These are phyloP conservation scores for Colletotrichum neosansevieriae DNA, from an alignment of 2,329 filamentous ascomycete genomes.

Conservation along the genomic window DNA sequence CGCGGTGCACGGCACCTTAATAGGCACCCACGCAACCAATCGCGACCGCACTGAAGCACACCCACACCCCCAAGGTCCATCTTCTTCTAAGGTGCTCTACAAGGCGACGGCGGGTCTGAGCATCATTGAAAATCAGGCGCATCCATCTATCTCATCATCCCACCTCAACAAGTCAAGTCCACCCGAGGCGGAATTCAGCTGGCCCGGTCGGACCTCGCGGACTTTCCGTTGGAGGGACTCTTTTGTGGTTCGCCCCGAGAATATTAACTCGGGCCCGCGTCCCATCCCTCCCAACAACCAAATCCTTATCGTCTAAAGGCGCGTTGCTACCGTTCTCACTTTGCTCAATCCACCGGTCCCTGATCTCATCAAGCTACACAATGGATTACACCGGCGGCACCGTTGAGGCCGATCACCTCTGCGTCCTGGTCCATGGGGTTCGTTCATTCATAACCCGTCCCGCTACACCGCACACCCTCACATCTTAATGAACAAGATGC, in stretches of 20 bases:
- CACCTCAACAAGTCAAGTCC: background rate
- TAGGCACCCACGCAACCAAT: conserved; percentile 4
- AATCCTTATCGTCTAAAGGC: background rate
- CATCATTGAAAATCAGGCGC: conserved; percentile 28
- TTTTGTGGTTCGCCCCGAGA: conserved; percentile 35
- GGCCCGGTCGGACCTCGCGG: conserved; percentile 33
- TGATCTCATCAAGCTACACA: conserved; percentile 48
- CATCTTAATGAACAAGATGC: background rate
- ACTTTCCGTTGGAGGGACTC: conserved; percentile 38
- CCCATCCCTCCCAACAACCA: conserved; percentile 28
- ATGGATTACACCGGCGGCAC: conserved; percentile 65
- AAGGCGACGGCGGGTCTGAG: conserved; percentile 6
- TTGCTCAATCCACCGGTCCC: conserved; percentile 50
- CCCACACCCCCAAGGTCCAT: conserved; percentile 2
- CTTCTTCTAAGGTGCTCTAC: background rate
- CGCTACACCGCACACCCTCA: conserved; percentile 16
- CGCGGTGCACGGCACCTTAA: conserved; percentile 14
- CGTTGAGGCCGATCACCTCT: conserved; percentile 74
- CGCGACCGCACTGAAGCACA: conserved; percentile 16
- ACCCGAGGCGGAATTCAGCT: conserved; percentile 2
- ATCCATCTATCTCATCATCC: too few relatives aligned
- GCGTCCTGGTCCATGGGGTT: conserved; percentile 83
- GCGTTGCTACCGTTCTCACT: conserved; percentile 47
- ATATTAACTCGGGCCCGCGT: conserved; percentile 37
- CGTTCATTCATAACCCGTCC: conserved; percentile 46